Evolutionary conservation across 805 yeast genomes (phyloP).

Genomic region (Metahyphopichia silvanorum): DNA sequence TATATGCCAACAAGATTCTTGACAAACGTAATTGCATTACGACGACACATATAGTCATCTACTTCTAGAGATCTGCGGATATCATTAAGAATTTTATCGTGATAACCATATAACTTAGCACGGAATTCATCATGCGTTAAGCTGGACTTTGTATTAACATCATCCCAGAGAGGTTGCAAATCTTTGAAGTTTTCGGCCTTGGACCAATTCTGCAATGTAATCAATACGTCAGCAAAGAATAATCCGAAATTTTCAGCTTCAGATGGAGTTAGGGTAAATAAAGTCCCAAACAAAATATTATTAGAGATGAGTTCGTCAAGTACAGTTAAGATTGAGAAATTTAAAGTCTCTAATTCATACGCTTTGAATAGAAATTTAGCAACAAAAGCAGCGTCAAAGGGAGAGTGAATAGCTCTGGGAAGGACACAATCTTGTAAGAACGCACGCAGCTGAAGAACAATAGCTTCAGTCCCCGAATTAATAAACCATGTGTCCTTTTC

Average conservation of each 20-base stretch:
- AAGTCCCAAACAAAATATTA: conserved; percentile 50
- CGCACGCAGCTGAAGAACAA: conserved; percentile 7
- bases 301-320: conserved; percentile 47
- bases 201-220: conserved; percentile 44
- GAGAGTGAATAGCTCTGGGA: conserved; percentile 76
- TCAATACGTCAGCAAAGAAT: conserved; percentile 58
- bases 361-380: conserved; percentile 57
- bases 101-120: conserved; percentile 51
- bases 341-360: conserved; percentile 33
- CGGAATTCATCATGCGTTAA: conserved; percentile 32
- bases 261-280: conserved; percentile 66
- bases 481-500: conserved; percentile 40
- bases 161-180: too few species aligned
- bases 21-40: conserved; percentile 76
- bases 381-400: conserved; percentile 75
- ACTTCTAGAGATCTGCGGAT: conserved; percentile 42
- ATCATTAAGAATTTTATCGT: conserved; percentile 44
- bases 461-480: conserved; percentile 8
- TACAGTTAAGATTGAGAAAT: conserved; percentile 36
- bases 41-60: conserved; percentile 69
- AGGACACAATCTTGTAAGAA: conserved; percentile 65
- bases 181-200: conserved; percentile 5
- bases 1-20: conserved; percentile 60
- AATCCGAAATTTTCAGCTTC: conserved; percentile 85
- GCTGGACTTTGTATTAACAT: conserved; percentile 5